Percentiles rank a stretch among this genome's conserved stretches.
Conservation (phyloP, 2,329 filamentous ascomycete genomes). For the Fusarium sp. region DNA sequence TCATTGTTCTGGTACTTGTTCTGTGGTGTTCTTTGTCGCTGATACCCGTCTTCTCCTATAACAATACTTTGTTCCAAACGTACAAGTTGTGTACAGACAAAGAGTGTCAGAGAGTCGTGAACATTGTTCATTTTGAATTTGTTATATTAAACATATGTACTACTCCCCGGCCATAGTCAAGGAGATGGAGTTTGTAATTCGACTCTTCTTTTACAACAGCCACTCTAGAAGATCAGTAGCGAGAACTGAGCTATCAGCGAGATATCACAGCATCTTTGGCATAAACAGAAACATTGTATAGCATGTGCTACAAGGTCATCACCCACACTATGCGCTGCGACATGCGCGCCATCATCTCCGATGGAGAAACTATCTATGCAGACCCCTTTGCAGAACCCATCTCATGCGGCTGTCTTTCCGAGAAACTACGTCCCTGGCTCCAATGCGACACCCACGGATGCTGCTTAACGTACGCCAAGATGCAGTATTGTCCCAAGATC, state of each 20-base stretch:
- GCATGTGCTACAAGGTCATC: conserved; percentile 41
- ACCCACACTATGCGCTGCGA: conserved; percentile 46
- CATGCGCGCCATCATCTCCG: conserved; percentile 41
- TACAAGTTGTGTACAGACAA: conserved; percentile 3
- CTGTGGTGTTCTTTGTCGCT: neutral
- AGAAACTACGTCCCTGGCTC: conserved; percentile 11
- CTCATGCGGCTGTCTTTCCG: conserved; percentile 32
- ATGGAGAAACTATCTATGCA: conserved; percentile 34
- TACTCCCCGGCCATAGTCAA: neutral
- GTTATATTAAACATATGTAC: neutral
- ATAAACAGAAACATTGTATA: neutral
- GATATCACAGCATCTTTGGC: neutral
- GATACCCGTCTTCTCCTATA: neutral
- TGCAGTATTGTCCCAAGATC: conserved; percentile 27
- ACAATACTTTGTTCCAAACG: conserved; percentile 3
- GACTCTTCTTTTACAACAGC: neutral
- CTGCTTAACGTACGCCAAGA: conserved; percentile 33
- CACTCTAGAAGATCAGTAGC: neutral
- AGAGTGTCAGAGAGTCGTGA: neutral
- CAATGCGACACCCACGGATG: conserved; percentile 43
- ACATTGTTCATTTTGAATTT: neutral
- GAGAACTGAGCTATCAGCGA: neutral
- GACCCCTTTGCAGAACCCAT: conserved; percentile 38
- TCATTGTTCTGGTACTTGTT: neutral
- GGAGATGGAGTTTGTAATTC: neutral